A percentile compares a stretch with the other conserved stretches of the same genome.
Conservation (phyloP, 768 basidiomycete species). For the Pisolithus orientalis region DNA sequence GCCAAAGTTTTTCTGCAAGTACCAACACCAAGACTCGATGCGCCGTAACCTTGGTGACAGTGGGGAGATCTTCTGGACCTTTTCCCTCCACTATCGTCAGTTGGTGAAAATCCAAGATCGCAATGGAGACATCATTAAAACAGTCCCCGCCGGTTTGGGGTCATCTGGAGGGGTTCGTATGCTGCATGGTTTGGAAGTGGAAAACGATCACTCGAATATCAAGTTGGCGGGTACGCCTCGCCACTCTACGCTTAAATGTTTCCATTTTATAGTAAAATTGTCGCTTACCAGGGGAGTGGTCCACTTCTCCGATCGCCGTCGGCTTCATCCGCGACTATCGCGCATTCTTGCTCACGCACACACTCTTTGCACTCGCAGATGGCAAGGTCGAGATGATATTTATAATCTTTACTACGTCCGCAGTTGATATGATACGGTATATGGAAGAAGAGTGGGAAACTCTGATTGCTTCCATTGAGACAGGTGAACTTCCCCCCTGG, state of each 20-base stretch:
- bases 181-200: conserved; percentile 2
- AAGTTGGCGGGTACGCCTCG: conserved; percentile 2
- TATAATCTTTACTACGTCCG: conserved; percentile 6
- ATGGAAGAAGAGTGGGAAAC: too few relatives aligned
- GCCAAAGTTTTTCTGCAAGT: too few relatives aligned
- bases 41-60: background rate
- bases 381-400: conserved; percentile 7
- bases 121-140: background rate
- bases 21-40: conserved; percentile 1
- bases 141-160: conserved; percentile 8
- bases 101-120: conserved; percentile 4
- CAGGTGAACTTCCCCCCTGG: background rate
- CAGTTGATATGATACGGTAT: conserved; percentile 11
- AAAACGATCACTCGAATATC: too few relatives aligned
- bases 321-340: conserved; percentile 14
- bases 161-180: conserved; percentile 12
- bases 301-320: conserved; percentile 12
- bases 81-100: conserved; percentile 1
- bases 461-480: too few relatives aligned
- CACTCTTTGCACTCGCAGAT: too few relatives aligned
- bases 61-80: background rate
- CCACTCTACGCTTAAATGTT: too few relatives aligned
- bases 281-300: conserved; percentile 7
- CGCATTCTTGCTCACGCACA: conserved; percentile 1
- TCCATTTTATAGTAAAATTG: background rate